Evolutionary conservation across 805 yeast genomes (phyloP), one percentile per base, ranked within the genome.

Genomic region (Candida tallmaniae): DNA sequence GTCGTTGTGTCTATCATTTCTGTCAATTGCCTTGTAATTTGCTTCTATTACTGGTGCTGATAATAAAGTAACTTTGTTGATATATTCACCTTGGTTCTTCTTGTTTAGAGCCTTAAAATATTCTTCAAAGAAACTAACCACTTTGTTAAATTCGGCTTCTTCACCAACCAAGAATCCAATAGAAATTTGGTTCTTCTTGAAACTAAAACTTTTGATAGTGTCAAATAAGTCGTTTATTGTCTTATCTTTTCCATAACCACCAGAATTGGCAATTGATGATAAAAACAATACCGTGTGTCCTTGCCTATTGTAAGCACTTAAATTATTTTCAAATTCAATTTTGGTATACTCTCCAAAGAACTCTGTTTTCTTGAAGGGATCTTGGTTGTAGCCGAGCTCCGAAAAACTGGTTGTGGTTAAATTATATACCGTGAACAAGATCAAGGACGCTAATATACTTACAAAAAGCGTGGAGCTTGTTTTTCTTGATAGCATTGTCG

Each of bases 181-280:
- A 5, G 44, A 34, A 2, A 40, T 22, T 25, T 43, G 42, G 24
- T 45, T 40, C 11, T 23, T 24, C 11, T 35, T 27, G 26, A 35
- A 43, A 18, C 51, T 30, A 14, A 68, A 44, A 2, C 52, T 21
- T 6, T 36, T 32, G 15, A 69, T 37, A 1, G 61, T 52, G 2
- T 49, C 34, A 30, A 68, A 46, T 28, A 64, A 61, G 35, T 64
- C 65, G 1, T 34, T 30, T 31, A 70, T 56, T 1, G 44, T 31
- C 21, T 66, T 51, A 3, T 42, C 54, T 4, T 39, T 39, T 1
- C 76, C 75, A 34, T 65, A 71, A 4, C 72, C 50, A 5, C 34
- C 42, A 8, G 41, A 40, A 34, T 45, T 45, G 1, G 58, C 64
- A n/a, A 64, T 50, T 8, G 55, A 43, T 7, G 57, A 45, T 18